Base-by-base conservation (phyloP, 1,284 basidiomycete genomes). In the Tremellales sp. region DNA sequence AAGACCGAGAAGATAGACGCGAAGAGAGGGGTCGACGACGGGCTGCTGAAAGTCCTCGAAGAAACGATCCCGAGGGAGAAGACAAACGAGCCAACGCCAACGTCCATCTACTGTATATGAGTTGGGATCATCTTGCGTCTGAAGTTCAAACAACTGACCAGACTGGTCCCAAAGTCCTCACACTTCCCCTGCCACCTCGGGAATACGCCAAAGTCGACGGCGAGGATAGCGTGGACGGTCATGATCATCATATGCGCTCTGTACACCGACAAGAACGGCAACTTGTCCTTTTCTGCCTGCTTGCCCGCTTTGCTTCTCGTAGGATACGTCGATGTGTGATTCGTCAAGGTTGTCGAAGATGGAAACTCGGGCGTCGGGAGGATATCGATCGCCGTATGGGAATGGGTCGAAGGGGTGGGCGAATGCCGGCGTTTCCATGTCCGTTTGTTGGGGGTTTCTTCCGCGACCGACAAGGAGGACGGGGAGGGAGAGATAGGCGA, bases 181-280 rank as follows among this genome's bases (percentile, higher is more conserved):
- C 90, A 94, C 68, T 98, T 99, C 9, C 86, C 91, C 40, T 95
- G 78, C 7, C 74, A 73, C 12, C 95, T 80, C 0, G 94, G 94
- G 63, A 97, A 98, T 21, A 94, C 78, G 0, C 81, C 81, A 63
- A 99, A 99, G 66, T 99, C 95, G 39, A 98, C 94, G 0, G 95
- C 94, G 7, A 98, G 80, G 53, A 99, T 98, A 32, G 84, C 85
- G 35, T 95, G 78, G 33, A 86, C 74, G 0, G 95, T 97, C 78
- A 98, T 82, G 27, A 97, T 74, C 79, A 98, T 86, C 89, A 97
- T 93, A 65, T 97, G 89, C 2, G 92, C 83, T 39, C 95, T 78
- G 68, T 95, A 98, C 0, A 86, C 82, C 7, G 91, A 88, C 46
- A 99, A 71, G 39, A 89, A 85, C 1, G 76, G 71, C 34, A 69